A percentile compares a stretch with the other conserved stretches of the same genome.
phyloP scores from a whole-genome alignment of 2,329 filamentous ascomycete species.

The Scolecobasidium constrictum region DNA sequence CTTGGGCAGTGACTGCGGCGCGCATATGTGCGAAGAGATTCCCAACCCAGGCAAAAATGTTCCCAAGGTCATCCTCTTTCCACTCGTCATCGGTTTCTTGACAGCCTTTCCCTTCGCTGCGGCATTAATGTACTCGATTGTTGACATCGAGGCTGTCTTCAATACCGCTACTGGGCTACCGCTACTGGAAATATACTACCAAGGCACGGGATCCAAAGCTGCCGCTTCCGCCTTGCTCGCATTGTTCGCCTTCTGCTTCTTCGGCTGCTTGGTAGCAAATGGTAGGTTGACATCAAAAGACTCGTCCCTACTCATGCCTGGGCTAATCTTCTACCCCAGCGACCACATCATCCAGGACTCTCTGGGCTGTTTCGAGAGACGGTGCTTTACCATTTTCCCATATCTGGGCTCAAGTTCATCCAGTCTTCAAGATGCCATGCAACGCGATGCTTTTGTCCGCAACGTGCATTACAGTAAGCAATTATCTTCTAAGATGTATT shows the following conservation, averaged over 20 bases:
- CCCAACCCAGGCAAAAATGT: slow-evolving; percentile 1
- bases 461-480: neutral
- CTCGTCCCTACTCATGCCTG: neutral
- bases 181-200: slow-evolving; percentile 2
- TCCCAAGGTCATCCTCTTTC: neutral
- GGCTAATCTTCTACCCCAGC: neutral
- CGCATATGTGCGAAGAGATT: slow-evolving; percentile 3
- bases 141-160: neutral
- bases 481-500: too few relatives aligned
- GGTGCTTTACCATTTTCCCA: neutral
- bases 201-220: slow-evolving; percentile 3
- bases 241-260: neutral
- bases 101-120: slow-evolving; percentile 1
- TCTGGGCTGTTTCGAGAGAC: neutral
- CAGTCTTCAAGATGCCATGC: neutral
- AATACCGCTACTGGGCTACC: slow-evolving; percentile 1
- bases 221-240: neutral
- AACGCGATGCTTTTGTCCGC: neutral
- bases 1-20: slow-evolving; percentile 1
- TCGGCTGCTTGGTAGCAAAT: neutral
- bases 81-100: neutral
- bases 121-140: slow-evolving; percentile 1
- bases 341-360: neutral
- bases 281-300: neutral
- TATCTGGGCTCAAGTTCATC: neutral